Evolutionary conservation across 352 stramenopile genomes (phyloP).

Genomic region (Globisporangium polare): DNA sequence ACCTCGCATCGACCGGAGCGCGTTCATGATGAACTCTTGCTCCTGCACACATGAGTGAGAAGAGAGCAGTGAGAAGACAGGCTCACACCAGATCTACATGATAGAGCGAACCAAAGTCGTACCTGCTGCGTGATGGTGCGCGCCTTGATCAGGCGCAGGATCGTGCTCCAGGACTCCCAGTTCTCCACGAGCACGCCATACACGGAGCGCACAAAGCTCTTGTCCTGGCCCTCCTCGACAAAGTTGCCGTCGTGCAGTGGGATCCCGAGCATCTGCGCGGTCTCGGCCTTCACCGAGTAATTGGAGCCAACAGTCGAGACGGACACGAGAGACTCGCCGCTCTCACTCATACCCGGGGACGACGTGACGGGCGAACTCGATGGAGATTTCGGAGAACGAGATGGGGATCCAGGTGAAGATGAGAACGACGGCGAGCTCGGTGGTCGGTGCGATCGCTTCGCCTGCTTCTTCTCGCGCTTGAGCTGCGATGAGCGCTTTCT

Average conservation of each 20-base stretch:
- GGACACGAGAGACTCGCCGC: slow-evolving; percentile 51
- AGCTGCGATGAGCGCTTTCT: slow-evolving; percentile 83
- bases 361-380: slow-evolving; percentile 53
- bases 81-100: neutral
- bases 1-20: slow-evolving; percentile 68
- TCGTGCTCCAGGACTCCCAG: slow-evolving; percentile 82
- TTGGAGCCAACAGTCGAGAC: slow-evolving; percentile 64
- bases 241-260: slow-evolving; percentile 61
- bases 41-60: slow-evolving; percentile 32
- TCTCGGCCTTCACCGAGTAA: slow-evolving; percentile 77
- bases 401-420: slow-evolving; percentile 65
- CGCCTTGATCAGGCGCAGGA: slow-evolving; percentile 74
- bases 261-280: slow-evolving; percentile 74
- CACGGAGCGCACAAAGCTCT: slow-evolving; percentile 61
- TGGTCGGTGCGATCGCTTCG: slow-evolving; percentile 58
- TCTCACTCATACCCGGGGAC: slow-evolving; percentile 62
- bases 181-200: slow-evolving; percentile 83
- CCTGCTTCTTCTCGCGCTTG: slow-evolving; percentile 74
- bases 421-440: slow-evolving; percentile 61
- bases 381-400: slow-evolving; percentile 47
- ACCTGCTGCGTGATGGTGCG: slow-evolving; percentile 70
- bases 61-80: slow-evolving; percentile 3
- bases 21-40: slow-evolving; percentile 74
- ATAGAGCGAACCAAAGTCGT: neutral
- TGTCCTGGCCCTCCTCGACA: slow-evolving; percentile 39